Evolutionary conservation across 139 green algal species (phyloP), one percentile per base, ranked within the genome.

Genomic region (Coccomyxa sp.): DNA sequence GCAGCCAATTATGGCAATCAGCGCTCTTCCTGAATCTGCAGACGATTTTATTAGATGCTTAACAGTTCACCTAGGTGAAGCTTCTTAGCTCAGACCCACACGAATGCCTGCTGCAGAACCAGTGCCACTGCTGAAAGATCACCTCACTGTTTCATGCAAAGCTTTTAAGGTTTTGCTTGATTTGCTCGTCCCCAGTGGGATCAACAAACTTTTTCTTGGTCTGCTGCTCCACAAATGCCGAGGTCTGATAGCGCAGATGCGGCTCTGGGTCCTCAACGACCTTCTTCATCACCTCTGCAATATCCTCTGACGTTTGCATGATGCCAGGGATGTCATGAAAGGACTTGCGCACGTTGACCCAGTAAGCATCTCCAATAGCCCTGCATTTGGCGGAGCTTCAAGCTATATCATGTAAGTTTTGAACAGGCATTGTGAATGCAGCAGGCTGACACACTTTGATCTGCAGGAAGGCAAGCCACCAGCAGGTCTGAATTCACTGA

Each of bases 161-260:
- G 63, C 18, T 71, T 25, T 71, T 71, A 21, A 71, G 63, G 18
- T 28, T 71, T 21, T 25, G 18, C 9, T 71, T 21, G 21, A 71
- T 25, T 28, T 71, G 63, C 18, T 25, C 21, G 9, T 71, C 63
- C 63, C 63, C 94, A 32, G 63, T 92, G 63, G 63, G 18, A 25
- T 71, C 63, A 21, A 28, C 21, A 25, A 71, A 71, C 63, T 71
- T 71, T 25, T 9, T 11, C 63, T 71, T 25, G 63, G 63, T 25
- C 21, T 21, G 18, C 63, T 71, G 18, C 63, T 25, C 18, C 18
- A 71, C 63, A 25, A 28, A 71, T 21, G 18, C 63, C 18, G 63
- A 71, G 18, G 63, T 71, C 63, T 71, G 63, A 25, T 71, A 71
- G 63, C 63, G 63, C 63, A 71, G 21, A 9, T 71, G 63, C 18